Evolutionary conservation across 805 yeast genomes (phyloP), one percentile per base, ranked within the genome.

Genomic region (Schizosaccharomyces pombe): DNA sequence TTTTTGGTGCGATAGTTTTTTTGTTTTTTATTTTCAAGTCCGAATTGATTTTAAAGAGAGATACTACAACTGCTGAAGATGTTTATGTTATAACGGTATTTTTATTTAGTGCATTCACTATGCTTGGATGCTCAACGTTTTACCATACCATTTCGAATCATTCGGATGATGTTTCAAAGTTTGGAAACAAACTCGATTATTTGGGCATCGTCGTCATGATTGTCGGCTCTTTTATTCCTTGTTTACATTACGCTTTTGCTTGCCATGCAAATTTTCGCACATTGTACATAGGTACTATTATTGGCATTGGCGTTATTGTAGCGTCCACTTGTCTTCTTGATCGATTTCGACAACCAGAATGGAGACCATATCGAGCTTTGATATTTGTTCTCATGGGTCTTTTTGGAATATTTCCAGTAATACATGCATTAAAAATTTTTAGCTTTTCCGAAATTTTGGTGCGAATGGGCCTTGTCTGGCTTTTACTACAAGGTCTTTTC

Each of bases 361-460:
- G 84, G 79, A 73, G 95, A 37, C 78, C 87, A 1, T 75, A 75
- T 56, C 70, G 96, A 54, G 89, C 95, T 0, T 58, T 73, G 0
- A 76, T 86, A 76, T 86, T 86, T 66, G 79, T 86, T 6, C 60
- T 74, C 1, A 86, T 87, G 67, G 95, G 95, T 0, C 69, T 85
- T 22, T 77, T 85, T 0, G 89, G 91, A 0, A 70, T 75, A 0
- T 65, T 85, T 3, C 95, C 95, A 0, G 72, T 86, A 1, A 54
- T 75, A 0, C 70, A 69, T 11, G 86, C 87, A 0, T 57, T 73
- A 2, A 55, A 19, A 61, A 62, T 1, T 76, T 70, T 52, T 73
- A 81, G 4, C 64, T 68, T 47, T 33, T 31, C 16, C 12, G 61
- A 61, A 34, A 56, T 59, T 6, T 24, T 32, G 51, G 60, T 61